phyloP scores from a whole-genome alignment of 2,329 filamentous ascomycete species.

The Colletotrichum eremochloae region DNA sequence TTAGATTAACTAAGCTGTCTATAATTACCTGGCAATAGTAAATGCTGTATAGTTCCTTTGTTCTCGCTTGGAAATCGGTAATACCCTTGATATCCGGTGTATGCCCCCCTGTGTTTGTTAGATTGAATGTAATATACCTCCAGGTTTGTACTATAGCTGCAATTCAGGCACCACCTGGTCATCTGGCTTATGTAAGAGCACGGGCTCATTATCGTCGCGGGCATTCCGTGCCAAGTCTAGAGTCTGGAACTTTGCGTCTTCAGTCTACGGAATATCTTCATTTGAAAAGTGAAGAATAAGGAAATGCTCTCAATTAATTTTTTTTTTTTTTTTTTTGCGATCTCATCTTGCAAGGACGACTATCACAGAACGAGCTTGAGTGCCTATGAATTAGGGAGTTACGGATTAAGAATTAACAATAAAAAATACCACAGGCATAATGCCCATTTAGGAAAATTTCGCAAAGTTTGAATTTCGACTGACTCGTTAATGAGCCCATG shows the following conservation, averaged over 20 bases:
- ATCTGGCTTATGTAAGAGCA: background rate
- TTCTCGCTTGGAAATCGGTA: too few species aligned
- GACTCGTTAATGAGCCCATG: conserved; percentile 6
- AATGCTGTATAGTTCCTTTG: too few species aligned
- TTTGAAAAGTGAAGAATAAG: too few species aligned
- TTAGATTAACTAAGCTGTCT: too few species aligned
- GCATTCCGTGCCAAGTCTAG: too few species aligned
- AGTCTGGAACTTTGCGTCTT: too few species aligned
- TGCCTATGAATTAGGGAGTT: too few species aligned
- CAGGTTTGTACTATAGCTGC: background rate
- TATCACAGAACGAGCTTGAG: background rate
- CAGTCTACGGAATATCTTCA: too few species aligned
- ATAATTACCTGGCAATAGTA: too few species aligned
- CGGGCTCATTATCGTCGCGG: background rate
- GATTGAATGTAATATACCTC: background rate
- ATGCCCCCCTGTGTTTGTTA: background rate
- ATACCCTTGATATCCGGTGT: background rate
- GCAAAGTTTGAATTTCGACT: background rate
- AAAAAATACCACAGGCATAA: background rate
- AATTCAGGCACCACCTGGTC: background rate
- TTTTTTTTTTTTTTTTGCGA: too few species aligned
- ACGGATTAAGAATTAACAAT: background rate
- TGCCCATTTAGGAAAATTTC: background rate
- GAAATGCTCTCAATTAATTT: too few species aligned
- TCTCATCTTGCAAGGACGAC: too few species aligned